These are phyloP conservation scores for Salix exigua DNA, from an alignment of 345 rosid species.

Conservation along the genomic window DNA sequence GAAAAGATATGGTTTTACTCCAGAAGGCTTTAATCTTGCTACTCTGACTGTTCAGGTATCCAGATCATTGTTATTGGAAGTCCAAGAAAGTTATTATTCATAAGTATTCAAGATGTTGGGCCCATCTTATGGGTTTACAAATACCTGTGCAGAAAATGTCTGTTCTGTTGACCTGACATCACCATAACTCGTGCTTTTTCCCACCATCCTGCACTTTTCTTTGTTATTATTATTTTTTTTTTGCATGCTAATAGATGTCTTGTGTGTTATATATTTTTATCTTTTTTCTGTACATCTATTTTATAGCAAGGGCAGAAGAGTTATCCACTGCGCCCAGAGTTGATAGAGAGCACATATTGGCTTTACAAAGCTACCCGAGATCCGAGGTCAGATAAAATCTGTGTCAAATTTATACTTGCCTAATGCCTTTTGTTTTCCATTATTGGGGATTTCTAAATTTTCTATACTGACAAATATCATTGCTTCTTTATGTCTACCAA, in stretches of 20 bases:
- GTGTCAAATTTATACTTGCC: not conserved
- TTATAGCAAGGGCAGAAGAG: constrained; percentile 89
- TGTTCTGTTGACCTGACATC: not conserved
- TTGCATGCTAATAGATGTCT: not conserved
- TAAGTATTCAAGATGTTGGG: not conserved
- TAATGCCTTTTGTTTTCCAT: not conserved
- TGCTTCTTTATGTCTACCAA: no score
- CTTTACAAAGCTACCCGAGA: constrained; percentile 95
- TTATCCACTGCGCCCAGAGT: constrained; percentile 94
- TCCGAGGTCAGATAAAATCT: constrained; percentile 50
- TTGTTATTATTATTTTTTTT: constrained; percentile 17
- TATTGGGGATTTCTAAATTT: no score
- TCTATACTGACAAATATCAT: no score
- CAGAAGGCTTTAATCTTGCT: constrained; percentile 96
- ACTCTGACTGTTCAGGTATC: constrained; percentile 65
- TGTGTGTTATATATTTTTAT: not conserved
- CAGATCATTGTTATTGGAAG: not conserved
- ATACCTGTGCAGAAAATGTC: not conserved
- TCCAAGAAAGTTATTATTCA: not conserved
- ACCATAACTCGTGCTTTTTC: not conserved
- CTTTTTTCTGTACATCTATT: constrained; percentile 9
- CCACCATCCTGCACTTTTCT: not conserved
- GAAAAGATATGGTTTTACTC: constrained; percentile 93
- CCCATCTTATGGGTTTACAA: not conserved
- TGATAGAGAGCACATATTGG: constrained; percentile 98